These are phyloP conservation scores for Cercospora sojina DNA, from an alignment of 2,329 filamentous ascomycete species.

Conservation along the genomic window DNA sequence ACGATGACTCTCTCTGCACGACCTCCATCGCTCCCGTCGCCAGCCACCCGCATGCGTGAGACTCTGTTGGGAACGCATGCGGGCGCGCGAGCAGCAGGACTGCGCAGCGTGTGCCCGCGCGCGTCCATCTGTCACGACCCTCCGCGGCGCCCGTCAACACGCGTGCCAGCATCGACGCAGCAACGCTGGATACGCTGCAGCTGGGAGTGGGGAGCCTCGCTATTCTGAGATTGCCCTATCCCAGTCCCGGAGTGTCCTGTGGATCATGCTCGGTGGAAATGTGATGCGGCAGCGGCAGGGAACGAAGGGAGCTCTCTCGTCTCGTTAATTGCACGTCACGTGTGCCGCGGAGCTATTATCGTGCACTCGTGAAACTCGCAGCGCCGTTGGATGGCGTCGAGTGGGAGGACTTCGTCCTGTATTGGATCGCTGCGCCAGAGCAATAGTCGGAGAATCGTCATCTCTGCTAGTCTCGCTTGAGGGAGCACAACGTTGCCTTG, in stretches of 20 bases:
- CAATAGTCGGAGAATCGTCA: constrained; percentile 6
- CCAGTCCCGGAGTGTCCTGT: background rate
- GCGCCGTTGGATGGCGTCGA: background rate
- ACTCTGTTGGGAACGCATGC: constrained; percentile 12
- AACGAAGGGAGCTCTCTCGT: background rate
- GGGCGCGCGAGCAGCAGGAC: background rate
- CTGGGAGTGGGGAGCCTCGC: constrained; percentile 9
- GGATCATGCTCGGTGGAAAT: constrained; percentile 11
- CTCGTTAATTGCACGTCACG: constrained; percentile 1
- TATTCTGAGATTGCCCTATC: constrained; percentile 3
- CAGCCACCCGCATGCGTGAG: constrained; percentile 13
- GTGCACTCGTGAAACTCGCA: background rate
- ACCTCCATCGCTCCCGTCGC: background rate
- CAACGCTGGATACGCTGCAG: background rate
- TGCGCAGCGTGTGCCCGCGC: background rate
- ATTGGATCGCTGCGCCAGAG: constrained; percentile 6
- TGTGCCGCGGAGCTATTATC: background rate
- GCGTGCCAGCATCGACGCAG: background rate
- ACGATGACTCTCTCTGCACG: constrained; percentile 7
- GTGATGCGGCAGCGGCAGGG: constrained; percentile 5
- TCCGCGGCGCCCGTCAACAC: background rate
- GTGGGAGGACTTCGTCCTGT: background rate
- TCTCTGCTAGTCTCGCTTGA: background rate
- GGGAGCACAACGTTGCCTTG: constrained; percentile 5
- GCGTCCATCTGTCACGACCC: background rate